phyloP scores from a whole-genome alignment of 2,329 filamentous ascomycete genomes.

The Niveomyces coronatus region DNA sequence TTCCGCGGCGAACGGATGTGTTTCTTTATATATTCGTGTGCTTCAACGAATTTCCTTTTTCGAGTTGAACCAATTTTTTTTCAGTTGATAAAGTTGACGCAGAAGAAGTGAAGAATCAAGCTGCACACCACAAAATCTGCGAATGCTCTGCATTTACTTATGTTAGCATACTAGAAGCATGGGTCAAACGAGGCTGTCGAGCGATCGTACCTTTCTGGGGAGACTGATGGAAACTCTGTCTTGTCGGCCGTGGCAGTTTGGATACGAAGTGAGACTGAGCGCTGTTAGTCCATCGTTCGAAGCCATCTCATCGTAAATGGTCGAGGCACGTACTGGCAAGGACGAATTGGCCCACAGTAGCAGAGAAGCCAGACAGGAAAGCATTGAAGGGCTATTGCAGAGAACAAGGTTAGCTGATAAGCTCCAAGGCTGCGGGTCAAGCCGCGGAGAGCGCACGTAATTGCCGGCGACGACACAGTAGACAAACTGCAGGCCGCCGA shows the following conservation, averaged over 20 bases:
- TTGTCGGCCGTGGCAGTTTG: slow-evolving; percentile 83
- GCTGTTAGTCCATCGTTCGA: slow-evolving; percentile 3
- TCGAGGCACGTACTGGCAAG: slow-evolving; percentile 62
- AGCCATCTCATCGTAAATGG: neutral
- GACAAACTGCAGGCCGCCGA: slow-evolving; percentile 83
- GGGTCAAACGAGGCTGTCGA: neutral
- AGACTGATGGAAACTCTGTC: slow-evolving; percentile 63
- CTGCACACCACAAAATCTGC: slow-evolving; percentile 94
- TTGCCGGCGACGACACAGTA: slow-evolving; percentile 91
- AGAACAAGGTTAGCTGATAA: slow-evolving; percentile 12
- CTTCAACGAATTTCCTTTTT: no score
- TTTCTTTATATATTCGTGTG: neutral
- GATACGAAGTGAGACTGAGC: slow-evolving; percentile 64
- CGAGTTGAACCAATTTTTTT: no score
- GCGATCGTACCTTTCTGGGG: slow-evolving; percentile 62
- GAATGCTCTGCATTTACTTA: slow-evolving; percentile 57
- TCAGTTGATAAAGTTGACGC: slow-evolving; percentile 99
- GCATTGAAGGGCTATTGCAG: slow-evolving; percentile 93
- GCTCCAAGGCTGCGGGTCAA: neutral
- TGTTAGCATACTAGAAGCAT: neutral
- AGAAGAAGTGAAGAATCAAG: slow-evolving; percentile 95
- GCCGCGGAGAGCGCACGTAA: slow-evolving; percentile 57
- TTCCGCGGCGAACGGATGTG: no score
- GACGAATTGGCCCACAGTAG: slow-evolving; percentile 95
- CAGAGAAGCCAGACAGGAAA: slow-evolving; percentile 89